These are phyloP conservation scores for Venturia oleaginea DNA, from an alignment of 2,329 filamentous ascomycete species.

Conservation along the genomic window DNA sequence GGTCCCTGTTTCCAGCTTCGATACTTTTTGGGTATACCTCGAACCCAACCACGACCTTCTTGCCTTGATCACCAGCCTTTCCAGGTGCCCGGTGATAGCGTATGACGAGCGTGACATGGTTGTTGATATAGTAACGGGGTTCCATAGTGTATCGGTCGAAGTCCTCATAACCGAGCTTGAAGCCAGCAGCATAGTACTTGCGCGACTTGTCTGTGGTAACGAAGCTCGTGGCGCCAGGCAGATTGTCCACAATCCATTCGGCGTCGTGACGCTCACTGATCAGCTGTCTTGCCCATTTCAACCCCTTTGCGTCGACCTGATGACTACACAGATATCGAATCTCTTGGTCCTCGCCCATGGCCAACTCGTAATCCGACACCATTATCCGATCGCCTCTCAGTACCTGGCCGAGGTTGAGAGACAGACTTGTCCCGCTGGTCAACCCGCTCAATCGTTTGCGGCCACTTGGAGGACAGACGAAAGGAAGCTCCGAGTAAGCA, in stretches of 20 bases:
- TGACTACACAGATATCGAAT: constrained; percentile 65
- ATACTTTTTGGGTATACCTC: constrained; percentile 87
- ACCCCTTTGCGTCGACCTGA: constrained; percentile 53
- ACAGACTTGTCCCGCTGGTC: constrained; percentile 66
- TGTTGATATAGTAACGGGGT: constrained; percentile 68
- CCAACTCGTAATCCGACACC: constrained; percentile 72
- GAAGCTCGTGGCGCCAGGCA: constrained; percentile 81
- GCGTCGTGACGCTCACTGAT: constrained; percentile 74
- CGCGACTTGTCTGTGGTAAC: constrained; percentile 74
- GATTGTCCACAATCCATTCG: constrained; percentile 89
- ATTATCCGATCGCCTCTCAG: constrained; percentile 79
- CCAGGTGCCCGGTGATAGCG: constrained; percentile 66
- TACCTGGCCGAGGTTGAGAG: constrained; percentile 79
- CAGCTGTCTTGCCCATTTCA: constrained; percentile 61
- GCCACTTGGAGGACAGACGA: constrained; percentile 72
- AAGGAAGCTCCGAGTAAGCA: constrained; percentile 81
- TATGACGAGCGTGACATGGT: constrained; percentile 79
- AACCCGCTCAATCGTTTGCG: constrained; percentile 56
- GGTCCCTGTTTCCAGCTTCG: constrained; percentile 50
- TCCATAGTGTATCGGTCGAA: constrained; percentile 45
- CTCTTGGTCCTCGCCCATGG: constrained; percentile 65
- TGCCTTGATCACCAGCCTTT: constrained; percentile 57
- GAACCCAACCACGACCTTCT: constrained; percentile 77
- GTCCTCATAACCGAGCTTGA: constrained; percentile 77
- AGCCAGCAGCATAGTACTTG: constrained; percentile 84